A percentile compares a stretch with the other conserved stretches of the same genome.
phyloP scores from a whole-genome alignment of 768 basidiomycete genomes.

The Naganishia randhawae region DNA sequence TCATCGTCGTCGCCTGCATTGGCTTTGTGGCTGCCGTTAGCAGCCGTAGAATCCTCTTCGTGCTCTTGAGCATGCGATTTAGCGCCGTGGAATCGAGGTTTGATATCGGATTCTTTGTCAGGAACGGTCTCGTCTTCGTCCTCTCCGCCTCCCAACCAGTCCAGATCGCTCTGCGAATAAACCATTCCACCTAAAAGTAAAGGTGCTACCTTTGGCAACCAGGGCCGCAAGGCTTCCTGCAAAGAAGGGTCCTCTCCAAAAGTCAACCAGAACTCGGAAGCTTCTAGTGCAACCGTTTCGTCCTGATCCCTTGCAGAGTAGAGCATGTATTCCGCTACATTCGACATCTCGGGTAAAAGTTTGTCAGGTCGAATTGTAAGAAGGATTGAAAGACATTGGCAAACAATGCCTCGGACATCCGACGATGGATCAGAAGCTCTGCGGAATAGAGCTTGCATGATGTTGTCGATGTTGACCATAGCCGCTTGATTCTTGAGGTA shows the following conservation, averaged over 20 bases:
- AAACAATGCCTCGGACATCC: conserved; percentile 91
- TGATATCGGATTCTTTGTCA: conserved; percentile 92
- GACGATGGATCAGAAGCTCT: conserved; percentile 89
- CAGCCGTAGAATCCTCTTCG: conserved; percentile 36
- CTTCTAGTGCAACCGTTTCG: conserved; percentile 89
- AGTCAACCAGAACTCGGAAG: conserved; percentile 99
- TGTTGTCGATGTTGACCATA: conserved; percentile 83
- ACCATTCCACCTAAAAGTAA: conserved; percentile 96
- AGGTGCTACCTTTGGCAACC: conserved; percentile 86
- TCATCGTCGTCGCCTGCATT: conserved; percentile 59
- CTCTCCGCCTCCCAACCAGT: conserved; percentile 86
- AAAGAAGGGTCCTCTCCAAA: conserved; percentile 94
- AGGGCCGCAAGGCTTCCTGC: conserved; percentile 73
- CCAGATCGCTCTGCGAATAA: conserved; percentile 91
- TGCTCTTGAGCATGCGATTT: conserved; percentile 82
- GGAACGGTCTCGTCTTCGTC: conserved; percentile 80
- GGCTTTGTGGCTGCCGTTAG: conserved; percentile 15
- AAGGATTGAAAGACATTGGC: conserved; percentile 88
- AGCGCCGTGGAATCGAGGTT: conserved; percentile 83
- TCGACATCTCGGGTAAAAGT: conserved; percentile 89
- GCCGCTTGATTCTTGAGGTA: conserved; percentile 81
- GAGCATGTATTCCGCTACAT: conserved; percentile 97
- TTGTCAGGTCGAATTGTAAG: conserved; percentile 91
- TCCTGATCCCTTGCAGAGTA: conserved; percentile 97
- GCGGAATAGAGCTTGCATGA: conserved; percentile 89